Evolutionary conservation across 2,329 filamentous ascomycete genomes (phyloP).

Genomic region (Sporothrix euskadiensis): DNA sequence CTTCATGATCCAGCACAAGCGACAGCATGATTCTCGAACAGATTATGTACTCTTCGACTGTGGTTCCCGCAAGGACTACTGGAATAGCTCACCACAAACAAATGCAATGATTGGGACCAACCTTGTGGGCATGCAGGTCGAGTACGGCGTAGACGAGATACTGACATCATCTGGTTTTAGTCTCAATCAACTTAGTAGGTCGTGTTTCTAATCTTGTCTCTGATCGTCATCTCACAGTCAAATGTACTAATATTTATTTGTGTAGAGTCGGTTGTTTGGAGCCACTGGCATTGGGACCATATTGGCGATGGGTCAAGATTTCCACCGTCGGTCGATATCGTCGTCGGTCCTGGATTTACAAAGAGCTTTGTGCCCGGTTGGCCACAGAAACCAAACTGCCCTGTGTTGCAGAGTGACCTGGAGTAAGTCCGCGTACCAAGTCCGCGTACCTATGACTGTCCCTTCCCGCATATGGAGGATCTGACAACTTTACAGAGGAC

Average conservation of each 20-base stretch:
- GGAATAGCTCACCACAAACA: conserved; percentile 10
- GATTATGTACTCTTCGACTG: conserved; percentile 11
- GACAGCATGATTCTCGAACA: neutral
- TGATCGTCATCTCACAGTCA: neutral
- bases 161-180: neutral
- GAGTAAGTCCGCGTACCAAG: neutral
- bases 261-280: conserved; percentile 8
- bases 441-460: neutral
- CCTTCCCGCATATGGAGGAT: neutral
- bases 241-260: neutral
- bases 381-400: neutral
- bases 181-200: neutral
- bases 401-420: neutral
- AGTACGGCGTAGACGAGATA: neutral
- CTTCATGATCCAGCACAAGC: conserved; percentile 4
- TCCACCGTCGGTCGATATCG: neutral
- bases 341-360: conserved; percentile 1
- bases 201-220: neutral
- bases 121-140: neutral
- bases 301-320: conserved; percentile 7
- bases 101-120: neutral
- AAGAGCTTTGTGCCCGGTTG: neutral
- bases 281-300: conserved; percentile 23
- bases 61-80: conserved; percentile 7
- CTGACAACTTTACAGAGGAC: neutral